Percentiles rank a stretch among this genome's conserved stretches.
Conservation (phyloP, 2,329 filamentous ascomycete genomes). For the Alternaria brassicicola region DNA sequence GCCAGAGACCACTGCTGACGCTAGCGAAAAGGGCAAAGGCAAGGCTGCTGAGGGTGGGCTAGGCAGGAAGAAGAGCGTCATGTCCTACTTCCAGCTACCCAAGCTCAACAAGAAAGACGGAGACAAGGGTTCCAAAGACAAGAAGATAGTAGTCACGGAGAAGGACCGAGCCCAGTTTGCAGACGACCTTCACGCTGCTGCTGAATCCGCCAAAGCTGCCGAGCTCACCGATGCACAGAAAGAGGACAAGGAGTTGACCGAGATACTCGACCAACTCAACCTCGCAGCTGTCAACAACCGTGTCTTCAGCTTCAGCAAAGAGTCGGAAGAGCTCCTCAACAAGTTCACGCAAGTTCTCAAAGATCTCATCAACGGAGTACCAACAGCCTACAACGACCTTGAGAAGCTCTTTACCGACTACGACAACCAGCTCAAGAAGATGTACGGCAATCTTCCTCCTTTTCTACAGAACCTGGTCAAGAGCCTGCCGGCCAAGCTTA, state of each 20-base stretch:
- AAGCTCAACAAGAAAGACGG: constrained; percentile 44
- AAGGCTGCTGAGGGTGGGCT: constrained; percentile 38
- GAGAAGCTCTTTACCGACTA: constrained; percentile 68
- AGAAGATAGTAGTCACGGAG: constrained; percentile 42
- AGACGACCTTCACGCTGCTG: constrained; percentile 42
- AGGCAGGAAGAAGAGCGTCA: constrained; percentile 49
- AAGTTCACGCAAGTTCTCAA: constrained; percentile 90
- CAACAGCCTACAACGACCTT: constrained; percentile 93
- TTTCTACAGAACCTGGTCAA: constrained; percentile 87
- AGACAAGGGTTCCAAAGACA: constrained; percentile 39
- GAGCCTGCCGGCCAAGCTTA: constrained; percentile 81
- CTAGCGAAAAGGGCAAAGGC: constrained; percentile 31
- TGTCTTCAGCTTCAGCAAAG: constrained; percentile 81
- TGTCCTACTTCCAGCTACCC: constrained; percentile 43
- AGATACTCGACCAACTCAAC: constrained; percentile 83
- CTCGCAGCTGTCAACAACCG: constrained; percentile 83
- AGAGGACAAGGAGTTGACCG: constrained; percentile 74
- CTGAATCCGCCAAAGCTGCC: constrained; percentile 39
- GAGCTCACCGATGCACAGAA: constrained; percentile 52
- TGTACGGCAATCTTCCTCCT: constrained; percentile 71
- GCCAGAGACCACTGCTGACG: constrained; percentile 39
- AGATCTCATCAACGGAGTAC: constrained; percentile 89
- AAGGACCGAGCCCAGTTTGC: constrained; percentile 47
- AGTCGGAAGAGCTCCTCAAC: constrained; percentile 79
- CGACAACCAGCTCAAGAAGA: constrained; percentile 67